Base-by-base conservation (phyloP, 2,329 filamentous ascomycete genomes). In the Botrytis cinerea region DNA sequence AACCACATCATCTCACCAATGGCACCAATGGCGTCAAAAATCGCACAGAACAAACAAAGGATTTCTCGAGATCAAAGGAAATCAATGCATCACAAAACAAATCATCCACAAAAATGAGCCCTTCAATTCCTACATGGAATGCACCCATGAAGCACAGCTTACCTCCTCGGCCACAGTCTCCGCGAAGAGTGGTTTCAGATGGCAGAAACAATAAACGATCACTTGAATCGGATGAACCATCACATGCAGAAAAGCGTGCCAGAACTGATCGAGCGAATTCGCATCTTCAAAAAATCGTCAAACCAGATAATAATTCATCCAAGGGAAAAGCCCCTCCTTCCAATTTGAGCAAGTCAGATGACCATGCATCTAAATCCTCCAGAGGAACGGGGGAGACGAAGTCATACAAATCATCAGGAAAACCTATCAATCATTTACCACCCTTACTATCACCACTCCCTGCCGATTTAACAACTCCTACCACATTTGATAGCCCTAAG, bases 1-100 rank as follows among this genome's bases (percentile, higher is more conserved):
- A 91, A 80, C 85, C 89, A 72, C 84, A 88, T 80, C 88, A 81
- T 2, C 77, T 80, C 76, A 54, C 73, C 59, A 78, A 80, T 73
- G 78, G 77, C 54, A 60, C 32, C 32, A 73, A 75, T 72, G 74
- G 74, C 45, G n/a, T 71, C 32, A 69, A 69, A 40, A 57, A 2
- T 6, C 66, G 48, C 66, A 57, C n/a, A 20, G 66, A 69, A 43
- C 35, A 51, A 45, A 59, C 66, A 43, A 69, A 43, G 66, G 66
- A 69, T 45, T 10, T n/a, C 2, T 57, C 7, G 38, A 57, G 66
- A n/a, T 25, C n/a, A n/a, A 75, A 67, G 57, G 73, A 74, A 51
- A 6, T 45, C 1, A 71, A 68, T 35, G 35, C 40, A 10, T 22
- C 64, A 61, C 69, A 64, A 43, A 28, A 62, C 48, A 66, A 72